phyloP scores from a whole-genome alignment of 129 eudicot genomes.

The Escallonia herrerae region DNA sequence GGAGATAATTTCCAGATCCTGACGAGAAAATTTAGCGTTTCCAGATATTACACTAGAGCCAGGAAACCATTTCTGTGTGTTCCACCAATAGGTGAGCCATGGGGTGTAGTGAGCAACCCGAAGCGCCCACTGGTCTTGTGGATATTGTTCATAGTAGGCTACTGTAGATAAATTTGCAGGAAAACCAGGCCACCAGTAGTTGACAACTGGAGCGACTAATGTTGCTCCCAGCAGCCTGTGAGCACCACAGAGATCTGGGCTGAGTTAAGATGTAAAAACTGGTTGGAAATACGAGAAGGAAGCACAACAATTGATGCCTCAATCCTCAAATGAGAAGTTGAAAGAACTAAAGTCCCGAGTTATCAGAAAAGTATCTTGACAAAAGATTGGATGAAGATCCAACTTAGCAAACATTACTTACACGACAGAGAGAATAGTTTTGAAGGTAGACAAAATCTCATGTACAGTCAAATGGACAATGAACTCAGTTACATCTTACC shows the following conservation, averaged over 20 bases:
- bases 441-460: neutral
- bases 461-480: neutral
- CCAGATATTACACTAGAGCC: slow-evolving; percentile 50
- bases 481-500: slow-evolving; percentile 25
- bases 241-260: neutral
- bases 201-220: slow-evolving; percentile 65
- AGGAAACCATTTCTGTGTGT: slow-evolving; percentile 63
- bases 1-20: slow-evolving; percentile 39
- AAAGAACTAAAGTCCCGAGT: neutral
- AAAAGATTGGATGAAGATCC: neutral
- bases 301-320: neutral
- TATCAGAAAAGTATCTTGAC: neutral
- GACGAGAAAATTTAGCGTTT: slow-evolving; percentile 29
- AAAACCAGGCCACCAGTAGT: slow-evolving; percentile 72
- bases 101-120: slow-evolving; percentile 59
- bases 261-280: neutral
- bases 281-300: neutral
- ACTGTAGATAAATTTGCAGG: slow-evolving; percentile 36
- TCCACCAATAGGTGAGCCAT: slow-evolving; percentile 74
- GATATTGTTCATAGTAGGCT: slow-evolving; percentile 44
- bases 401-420: too few relatives aligned
- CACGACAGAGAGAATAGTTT: neutral
- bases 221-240: slow-evolving; percentile 68
- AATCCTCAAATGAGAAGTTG: neutral
- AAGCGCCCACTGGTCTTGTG: slow-evolving; percentile 63